Percentiles rank a stretch among this genome's conserved stretches.
Conservation (phyloP, 164 flowering plant species). For the Akebia trifoliata region DNA sequence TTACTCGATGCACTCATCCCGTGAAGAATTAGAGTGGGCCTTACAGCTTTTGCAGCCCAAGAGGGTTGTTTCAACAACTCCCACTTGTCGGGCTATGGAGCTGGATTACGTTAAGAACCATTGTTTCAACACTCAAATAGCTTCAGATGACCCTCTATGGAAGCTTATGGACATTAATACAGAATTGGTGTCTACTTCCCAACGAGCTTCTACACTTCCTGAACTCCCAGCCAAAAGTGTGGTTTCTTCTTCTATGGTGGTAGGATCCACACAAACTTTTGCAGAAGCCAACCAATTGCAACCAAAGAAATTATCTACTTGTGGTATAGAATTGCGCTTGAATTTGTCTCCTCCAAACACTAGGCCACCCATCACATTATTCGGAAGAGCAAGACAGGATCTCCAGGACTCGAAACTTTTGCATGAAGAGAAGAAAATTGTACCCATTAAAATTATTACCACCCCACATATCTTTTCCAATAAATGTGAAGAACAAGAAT, state of each 20-base stretch:
- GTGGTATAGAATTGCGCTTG: conserved; percentile 16
- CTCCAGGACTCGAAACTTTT: conserved; percentile 21
- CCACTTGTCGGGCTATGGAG: conserved; percentile 70
- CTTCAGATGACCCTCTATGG: conserved; percentile 53
- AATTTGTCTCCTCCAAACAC: conserved; percentile 43
- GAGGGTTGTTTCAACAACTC: conserved; percentile 78
- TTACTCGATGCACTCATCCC: conserved; percentile 82
- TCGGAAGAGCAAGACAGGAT: conserved; percentile 73
- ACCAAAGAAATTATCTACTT: conserved; percentile 15
- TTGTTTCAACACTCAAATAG: conserved; percentile 25
- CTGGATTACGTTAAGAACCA: conserved; percentile 60
- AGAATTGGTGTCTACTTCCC: conserved; percentile 16
- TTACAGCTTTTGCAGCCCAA: conserved; percentile 72
- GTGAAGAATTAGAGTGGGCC: conserved; percentile 81
- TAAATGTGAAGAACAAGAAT: conserved; percentile 10
- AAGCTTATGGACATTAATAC: conserved; percentile 51
- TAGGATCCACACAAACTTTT: conserved; percentile 8
- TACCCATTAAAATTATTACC: neutral
- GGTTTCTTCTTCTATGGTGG: conserved; percentile 18
- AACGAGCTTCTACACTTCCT: conserved; percentile 13
- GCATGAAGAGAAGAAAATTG: conserved; percentile 14
- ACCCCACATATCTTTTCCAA: neutral
- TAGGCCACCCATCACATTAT: conserved; percentile 52
- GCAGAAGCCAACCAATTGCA: conserved; percentile 19
- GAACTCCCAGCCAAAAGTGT: conserved; percentile 14